Evolutionary conservation across 163 green algal species (phyloP).

Genomic region (Scenedesmus sp.): DNA sequence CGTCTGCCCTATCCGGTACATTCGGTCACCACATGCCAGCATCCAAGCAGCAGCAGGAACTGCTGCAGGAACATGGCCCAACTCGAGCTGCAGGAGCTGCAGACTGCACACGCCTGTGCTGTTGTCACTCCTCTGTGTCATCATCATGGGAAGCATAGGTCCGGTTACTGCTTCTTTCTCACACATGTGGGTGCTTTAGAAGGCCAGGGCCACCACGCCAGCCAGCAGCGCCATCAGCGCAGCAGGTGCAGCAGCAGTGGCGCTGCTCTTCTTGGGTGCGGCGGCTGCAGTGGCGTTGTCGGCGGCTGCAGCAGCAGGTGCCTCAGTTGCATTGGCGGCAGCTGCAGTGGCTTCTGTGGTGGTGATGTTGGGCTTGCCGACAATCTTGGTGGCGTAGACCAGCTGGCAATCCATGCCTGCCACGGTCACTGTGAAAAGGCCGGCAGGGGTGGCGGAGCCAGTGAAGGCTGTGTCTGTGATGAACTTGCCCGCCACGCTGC

Average conservation of each 20-base stretch:
- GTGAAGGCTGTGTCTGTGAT: not conserved
- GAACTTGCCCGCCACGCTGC: not conserved
- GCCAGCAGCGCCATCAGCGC: not conserved
- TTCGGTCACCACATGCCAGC: too few species aligned
- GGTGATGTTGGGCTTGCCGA: not conserved
- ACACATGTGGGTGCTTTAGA: not conserved
- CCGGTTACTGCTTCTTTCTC: too few species aligned
- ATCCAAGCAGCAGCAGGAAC: too few species aligned
- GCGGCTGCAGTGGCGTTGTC: not conserved
- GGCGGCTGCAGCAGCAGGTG: not conserved
- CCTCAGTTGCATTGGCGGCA: not conserved
- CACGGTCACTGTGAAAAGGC: slow-evolving; percentile 16
- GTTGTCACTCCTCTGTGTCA: too few species aligned
- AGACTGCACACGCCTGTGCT: too few species aligned
- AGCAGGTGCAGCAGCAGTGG: not conserved
- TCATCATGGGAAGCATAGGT: too few species aligned
- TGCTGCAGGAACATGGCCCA: too few species aligned
- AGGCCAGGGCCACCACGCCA: not conserved
- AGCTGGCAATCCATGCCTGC: slow-evolving; percentile 14
- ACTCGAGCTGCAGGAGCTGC: too few species aligned
- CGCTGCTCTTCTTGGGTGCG: not conserved
- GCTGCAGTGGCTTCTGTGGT: not conserved
- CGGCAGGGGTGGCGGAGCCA: not conserved
- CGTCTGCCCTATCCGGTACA: too few species aligned
- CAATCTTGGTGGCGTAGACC: not conserved